Conservation (phyloP, 2,329 filamentous ascomycete genomes). For the Dothidotthia symphoricarpi region DNA sequence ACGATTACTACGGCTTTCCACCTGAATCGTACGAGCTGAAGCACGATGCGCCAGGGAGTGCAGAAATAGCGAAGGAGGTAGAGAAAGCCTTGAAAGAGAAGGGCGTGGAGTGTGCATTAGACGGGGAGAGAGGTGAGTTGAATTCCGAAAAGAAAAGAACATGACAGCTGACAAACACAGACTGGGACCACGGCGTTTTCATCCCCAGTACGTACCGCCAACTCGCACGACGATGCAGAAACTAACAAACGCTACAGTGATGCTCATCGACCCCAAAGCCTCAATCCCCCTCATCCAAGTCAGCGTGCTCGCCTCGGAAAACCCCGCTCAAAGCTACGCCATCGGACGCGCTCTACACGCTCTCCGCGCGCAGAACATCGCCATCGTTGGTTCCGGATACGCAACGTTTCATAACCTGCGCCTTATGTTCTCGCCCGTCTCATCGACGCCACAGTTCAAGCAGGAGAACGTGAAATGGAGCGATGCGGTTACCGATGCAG, state of each 20-base stretch:
- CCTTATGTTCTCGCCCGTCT: constrained; percentile 44
- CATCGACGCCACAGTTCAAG: constrained; percentile 31
- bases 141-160: too few species aligned
- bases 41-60: constrained; percentile 58
- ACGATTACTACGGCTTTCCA: constrained; percentile 62
- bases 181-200: constrained; percentile 64
- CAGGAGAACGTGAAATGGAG: constrained; percentile 48
- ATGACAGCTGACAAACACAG: constrained; percentile 16
- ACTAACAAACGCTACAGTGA: constrained; percentile 29
- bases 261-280: constrained; percentile 55
- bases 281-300: constrained; percentile 58
- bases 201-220: constrained; percentile 42
- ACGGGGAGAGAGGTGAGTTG: constrained; percentile 31
- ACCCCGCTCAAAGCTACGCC: constrained; percentile 50
- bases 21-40: constrained; percentile 55
- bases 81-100: constrained; percentile 47
- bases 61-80: constrained; percentile 53
- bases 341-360: constrained; percentile 54
- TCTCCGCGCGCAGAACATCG: constrained; percentile 56
- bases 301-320: constrained; percentile 55
- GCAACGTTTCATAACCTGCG: constrained; percentile 58
- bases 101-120: constrained; percentile 45
- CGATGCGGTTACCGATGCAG: constrained; percentile 45
- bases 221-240: too few species aligned
- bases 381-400: constrained; percentile 61